Percentiles rank a stretch among this genome's conserved stretches.
Conservation (phyloP, 176 grass and related monocot genomes). For the Typha latifolia region DNA sequence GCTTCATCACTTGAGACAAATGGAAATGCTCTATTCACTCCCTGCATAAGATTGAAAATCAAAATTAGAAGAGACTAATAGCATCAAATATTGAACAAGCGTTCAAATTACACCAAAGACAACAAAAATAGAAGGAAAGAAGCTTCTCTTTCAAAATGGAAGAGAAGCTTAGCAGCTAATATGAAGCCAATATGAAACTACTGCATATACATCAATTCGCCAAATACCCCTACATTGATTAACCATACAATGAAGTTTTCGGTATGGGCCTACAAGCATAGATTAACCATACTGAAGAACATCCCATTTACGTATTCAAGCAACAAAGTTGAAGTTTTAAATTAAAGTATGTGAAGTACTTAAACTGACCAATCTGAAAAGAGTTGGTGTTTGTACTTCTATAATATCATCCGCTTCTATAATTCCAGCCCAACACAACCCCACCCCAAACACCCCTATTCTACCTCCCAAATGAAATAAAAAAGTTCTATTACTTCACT, state of each 20-base stretch:
- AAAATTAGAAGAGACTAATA: background rate
- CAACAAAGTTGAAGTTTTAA: background rate
- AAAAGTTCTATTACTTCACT: too few relatives aligned
- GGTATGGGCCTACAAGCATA: slow-evolving; percentile 65
- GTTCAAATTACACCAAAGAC: background rate
- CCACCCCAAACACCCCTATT: too few relatives aligned
- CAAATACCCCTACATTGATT: slow-evolving; percentile 96
- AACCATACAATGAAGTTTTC: too few relatives aligned
- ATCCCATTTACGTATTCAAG: background rate
- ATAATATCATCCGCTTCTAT: slow-evolving; percentile 96
- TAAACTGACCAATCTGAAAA: slow-evolving; percentile 81
- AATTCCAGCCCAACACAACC: too few relatives aligned
- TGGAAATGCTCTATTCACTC: slow-evolving; percentile 93
- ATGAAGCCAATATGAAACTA: background rate
- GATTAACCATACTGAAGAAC: background rate
- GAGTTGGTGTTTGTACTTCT: slow-evolving; percentile 79
- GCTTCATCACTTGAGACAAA: slow-evolving; percentile 89
- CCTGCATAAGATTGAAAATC: slow-evolving; percentile 39
- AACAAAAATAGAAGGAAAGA: background rate
- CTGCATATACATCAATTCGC: too few relatives aligned
- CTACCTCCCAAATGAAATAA: too few relatives aligned
- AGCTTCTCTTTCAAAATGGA: background rate
- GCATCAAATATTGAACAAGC: background rate
- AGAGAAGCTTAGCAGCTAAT: background rate
- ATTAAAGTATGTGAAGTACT: background rate